Percentiles rank a stretch among this genome's conserved stretches.
These are phyloP conservation scores for Calocera viscosa DNA, from an alignment of 768 basidiomycete species.

Conservation along the genomic window DNA sequence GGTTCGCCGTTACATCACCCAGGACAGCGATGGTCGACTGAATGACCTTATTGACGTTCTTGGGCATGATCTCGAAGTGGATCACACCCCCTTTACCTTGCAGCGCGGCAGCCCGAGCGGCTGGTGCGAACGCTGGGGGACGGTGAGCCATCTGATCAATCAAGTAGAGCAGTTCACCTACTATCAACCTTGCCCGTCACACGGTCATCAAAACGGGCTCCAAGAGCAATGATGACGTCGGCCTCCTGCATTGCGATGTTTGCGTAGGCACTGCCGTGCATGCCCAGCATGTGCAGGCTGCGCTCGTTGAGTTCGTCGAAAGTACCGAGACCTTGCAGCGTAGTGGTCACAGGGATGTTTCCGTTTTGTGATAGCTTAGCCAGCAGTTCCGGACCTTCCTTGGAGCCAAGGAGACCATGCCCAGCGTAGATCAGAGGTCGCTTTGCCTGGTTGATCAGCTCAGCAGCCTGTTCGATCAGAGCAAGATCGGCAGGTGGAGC, in stretches of 20 bases:
- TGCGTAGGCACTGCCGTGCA: conserved; percentile 96
- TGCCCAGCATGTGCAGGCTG: conserved; percentile 93
- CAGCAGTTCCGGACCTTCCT: conserved; percentile 71
- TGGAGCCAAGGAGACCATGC: conserved; percentile 72
- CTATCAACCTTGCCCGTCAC: conserved; percentile 80
- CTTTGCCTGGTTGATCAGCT: conserved; percentile 82
- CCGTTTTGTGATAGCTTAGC: conserved; percentile 64
- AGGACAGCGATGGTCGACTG: conserved; percentile 87
- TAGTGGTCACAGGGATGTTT: conserved; percentile 95
- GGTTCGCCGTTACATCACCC: conserved; percentile 80
- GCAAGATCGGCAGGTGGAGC: conserved; percentile 47
- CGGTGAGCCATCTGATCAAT: background rate
- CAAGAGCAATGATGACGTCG: conserved; percentile 94
- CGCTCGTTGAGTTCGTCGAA: conserved; percentile 83
- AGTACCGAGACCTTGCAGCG: conserved; percentile 86
- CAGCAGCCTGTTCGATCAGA: conserved; percentile 71
- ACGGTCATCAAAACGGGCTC: conserved; percentile 94
- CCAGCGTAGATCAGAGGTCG: conserved; percentile 89
- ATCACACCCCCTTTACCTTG: conserved; percentile 91
- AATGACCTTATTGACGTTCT: conserved; percentile 98
- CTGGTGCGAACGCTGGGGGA: conserved; percentile 63
- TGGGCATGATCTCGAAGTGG: conserved; percentile 96
- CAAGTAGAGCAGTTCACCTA: conserved; percentile 15
- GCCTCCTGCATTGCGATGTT: conserved; percentile 97
- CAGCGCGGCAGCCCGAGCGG: conserved; percentile 70